Conservation (phyloP, 2,329 filamentous ascomycete genomes). For the Colletotrichum chlorophyti region DNA sequence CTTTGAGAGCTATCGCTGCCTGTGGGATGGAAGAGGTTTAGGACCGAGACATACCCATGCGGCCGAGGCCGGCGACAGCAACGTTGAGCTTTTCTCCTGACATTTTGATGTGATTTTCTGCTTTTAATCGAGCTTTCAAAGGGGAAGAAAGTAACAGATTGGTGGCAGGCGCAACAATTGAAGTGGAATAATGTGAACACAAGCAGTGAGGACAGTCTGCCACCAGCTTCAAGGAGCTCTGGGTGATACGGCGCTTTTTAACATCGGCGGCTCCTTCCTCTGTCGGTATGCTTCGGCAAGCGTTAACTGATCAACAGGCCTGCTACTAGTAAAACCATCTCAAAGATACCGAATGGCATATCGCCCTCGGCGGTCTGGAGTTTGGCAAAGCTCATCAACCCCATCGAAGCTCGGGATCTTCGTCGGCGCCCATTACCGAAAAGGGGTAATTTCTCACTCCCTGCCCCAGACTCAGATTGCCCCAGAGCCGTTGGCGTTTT, state of each 20-base stretch:
- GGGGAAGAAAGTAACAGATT: background rate
- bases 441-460: background rate
- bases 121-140: background rate
- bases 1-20: background rate
- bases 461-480: background rate
- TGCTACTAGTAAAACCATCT: no score
- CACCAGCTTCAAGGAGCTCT: background rate
- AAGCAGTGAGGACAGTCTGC: no score
- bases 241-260: conserved; percentile 10
- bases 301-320: background rate
- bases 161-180: background rate
- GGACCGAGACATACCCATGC: conserved; percentile 51
- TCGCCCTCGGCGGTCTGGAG: conserved; percentile 9
- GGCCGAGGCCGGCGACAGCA: conserved; percentile 56
- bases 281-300: background rate
- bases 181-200: no score
- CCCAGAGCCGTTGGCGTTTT: background rate
- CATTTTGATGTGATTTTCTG: background rate
- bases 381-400: background rate
- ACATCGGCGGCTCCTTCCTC: conserved; percentile 5
- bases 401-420: conserved; percentile 6
- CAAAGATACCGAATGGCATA: conserved; percentile 8
- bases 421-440: background rate
- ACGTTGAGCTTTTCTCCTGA: conserved; percentile 43
- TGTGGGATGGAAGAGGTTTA: background rate